phyloP scores from a whole-genome alignment of 164 flowering plant species.

The Berberis vulgaris region DNA sequence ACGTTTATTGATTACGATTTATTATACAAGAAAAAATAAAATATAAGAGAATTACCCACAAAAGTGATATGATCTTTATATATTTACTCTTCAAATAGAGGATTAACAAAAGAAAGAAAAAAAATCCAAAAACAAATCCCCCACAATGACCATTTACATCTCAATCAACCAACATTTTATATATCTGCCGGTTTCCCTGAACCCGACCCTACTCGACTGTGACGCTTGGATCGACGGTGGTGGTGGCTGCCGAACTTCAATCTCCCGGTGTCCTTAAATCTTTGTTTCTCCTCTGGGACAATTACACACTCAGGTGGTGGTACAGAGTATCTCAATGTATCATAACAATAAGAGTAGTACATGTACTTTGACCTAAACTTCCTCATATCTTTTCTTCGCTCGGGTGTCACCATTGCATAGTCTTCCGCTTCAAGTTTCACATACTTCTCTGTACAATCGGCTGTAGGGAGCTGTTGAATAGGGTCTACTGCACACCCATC shows the following conservation, averaged over 20 bases:
- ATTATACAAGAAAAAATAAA: too few relatives aligned
- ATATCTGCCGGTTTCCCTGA: conserved; percentile 4
- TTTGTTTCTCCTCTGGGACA: conserved; percentile 34
- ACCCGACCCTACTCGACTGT: conserved; percentile 5
- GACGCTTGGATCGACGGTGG: conserved; percentile 23
- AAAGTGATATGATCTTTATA: too few relatives aligned
- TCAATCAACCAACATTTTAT: conserved; percentile 3
- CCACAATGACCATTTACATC: background rate
- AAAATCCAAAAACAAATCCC: too few relatives aligned
- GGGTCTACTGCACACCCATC: conserved; percentile 68
- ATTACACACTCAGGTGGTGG: conserved; percentile 77
- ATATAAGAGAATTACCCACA: too few relatives aligned
- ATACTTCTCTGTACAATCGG: conserved; percentile 19
- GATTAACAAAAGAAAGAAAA: too few relatives aligned
- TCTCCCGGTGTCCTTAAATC: conserved; percentile 63
- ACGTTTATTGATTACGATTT: too few relatives aligned
- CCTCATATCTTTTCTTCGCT: conserved; percentile 41
- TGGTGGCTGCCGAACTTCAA: conserved; percentile 48
- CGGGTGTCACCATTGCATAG: conserved; percentile 36
- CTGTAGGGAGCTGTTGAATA: conserved; percentile 26
- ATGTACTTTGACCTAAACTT: conserved; percentile 53
- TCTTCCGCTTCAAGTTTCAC: conserved; percentile 22
- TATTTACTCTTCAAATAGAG: too few relatives aligned
- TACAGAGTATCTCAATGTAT: conserved; percentile 52
- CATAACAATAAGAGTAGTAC: conserved; percentile 90